phyloP scores from a whole-genome alignment of 2,329 filamentous ascomycete genomes.

The Akanthomyces muscarius region DNA sequence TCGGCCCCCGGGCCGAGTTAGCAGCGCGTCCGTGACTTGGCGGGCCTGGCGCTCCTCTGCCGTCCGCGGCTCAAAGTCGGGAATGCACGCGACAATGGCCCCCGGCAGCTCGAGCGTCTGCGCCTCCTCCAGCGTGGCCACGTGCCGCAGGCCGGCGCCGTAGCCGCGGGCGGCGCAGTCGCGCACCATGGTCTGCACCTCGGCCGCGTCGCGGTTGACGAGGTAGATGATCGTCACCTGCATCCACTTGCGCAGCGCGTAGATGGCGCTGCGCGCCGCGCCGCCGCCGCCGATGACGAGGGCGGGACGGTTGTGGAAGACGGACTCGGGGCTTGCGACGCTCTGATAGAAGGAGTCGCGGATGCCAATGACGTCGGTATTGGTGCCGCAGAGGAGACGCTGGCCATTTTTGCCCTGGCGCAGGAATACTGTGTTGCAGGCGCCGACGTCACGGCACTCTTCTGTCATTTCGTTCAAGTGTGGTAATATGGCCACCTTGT shows the following conservation, averaged over 20 bases:
- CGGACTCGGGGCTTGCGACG: slow-evolving; percentile 38
- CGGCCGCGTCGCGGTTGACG: slow-evolving; percentile 66
- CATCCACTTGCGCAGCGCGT: slow-evolving; percentile 68
- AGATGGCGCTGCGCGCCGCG: slow-evolving; percentile 72
- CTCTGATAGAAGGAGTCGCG: slow-evolving; percentile 66
- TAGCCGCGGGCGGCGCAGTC: slow-evolving; percentile 60
- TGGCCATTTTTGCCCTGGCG: slow-evolving; percentile 43
- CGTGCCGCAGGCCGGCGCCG: slow-evolving; percentile 56
- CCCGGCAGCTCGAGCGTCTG: slow-evolving; percentile 53
- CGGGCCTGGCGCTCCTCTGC: slow-evolving; percentile 59
- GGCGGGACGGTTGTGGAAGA: slow-evolving; percentile 58
- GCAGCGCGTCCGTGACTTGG: slow-evolving; percentile 47
- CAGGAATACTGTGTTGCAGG: slow-evolving; percentile 75
- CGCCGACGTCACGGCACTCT: slow-evolving; percentile 69
- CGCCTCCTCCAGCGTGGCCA: slow-evolving; percentile 60
- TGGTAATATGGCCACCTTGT: slow-evolving; percentile 72
- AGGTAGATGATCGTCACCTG: slow-evolving; percentile 67
- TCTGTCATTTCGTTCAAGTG: slow-evolving; percentile 70
- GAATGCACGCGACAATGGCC: slow-evolving; percentile 70
- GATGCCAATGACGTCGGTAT: slow-evolving; percentile 78
- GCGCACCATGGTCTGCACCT: slow-evolving; percentile 62
- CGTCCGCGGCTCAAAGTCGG: slow-evolving; percentile 68
- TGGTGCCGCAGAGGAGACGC: slow-evolving; percentile 63
- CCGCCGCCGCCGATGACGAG: slow-evolving; percentile 76
- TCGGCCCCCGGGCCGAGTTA: slow-evolving; percentile 37